Evolutionary conservation across 495 filamentous ascomycete genomes (phyloP), one percentile per base, ranked within the genome.

Genomic region (Penicillium roqueforti): DNA sequence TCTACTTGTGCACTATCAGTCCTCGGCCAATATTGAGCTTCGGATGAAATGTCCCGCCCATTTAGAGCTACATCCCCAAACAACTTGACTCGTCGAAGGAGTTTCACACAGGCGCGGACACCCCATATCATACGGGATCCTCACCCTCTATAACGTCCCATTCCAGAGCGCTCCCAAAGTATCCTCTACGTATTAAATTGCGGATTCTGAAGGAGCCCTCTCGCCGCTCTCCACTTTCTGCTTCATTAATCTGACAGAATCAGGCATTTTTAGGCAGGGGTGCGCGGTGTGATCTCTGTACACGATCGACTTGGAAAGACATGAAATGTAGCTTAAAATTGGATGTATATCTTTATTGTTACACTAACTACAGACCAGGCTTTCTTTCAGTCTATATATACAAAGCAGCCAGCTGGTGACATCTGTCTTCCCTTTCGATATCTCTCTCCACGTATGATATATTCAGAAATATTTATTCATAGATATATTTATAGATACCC

Each of bases 1-100:
- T 83, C 75, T 84, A 85, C 80, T 85, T 85, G 78, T 84, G 76
- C 80, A 79, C 80, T 85, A 85, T 85, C 78, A 78, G 80, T 85
- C 80, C 84, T 78, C 80, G 74, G 79, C 79, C 76, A 68, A 68
- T 84, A 83, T 84, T 84, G 84, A 85, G 81, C 81, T 83, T 85
- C 83, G 80, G 78, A 84, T 82, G 79, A 79, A 83, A 84, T 83
- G 81, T 85, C 84, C 78, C 79, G 82, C 79, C 76, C 79, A 81
- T 80, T 85, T 85, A 42, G 40, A 42, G 39, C 39, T 42, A 20
- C 39, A 42, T 42, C 25, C 39, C 39, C 39, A 42, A 42, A 42
- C 39, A 42, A 42, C 39, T 42, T 75, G 79, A 85, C 54, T 56
- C 54, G 54, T 56, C 54, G 54, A 56, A 56, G 47, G 54, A 56